A percentile compares a stretch with the other conserved stretches of the same genome.
Evolutionary conservation across 148 eudicot genomes (phyloP).

Genomic region (Rhododendron ovatum): DNA sequence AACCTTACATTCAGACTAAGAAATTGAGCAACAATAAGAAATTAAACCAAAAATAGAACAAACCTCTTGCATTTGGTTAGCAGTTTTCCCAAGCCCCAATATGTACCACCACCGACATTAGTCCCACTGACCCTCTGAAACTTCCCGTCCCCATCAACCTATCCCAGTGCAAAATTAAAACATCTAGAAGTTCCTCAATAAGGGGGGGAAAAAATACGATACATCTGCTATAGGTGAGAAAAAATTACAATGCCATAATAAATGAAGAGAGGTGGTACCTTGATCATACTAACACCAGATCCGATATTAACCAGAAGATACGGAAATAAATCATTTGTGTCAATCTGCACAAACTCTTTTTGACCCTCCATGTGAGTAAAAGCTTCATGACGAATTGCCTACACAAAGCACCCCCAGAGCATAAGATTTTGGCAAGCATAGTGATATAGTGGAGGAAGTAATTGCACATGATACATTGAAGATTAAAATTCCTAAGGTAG

Average conservation of each 20-base stretch:
- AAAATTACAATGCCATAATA: neutral
- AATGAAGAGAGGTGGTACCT: slow-evolving; percentile 41
- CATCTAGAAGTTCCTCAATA: neutral
- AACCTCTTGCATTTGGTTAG: slow-evolving; percentile 95
- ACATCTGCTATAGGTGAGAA: neutral
- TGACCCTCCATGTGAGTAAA: slow-evolving; percentile 93
- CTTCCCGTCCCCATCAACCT: slow-evolving; percentile 96
- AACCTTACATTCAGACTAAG: slow-evolving; percentile 2
- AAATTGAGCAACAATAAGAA: slow-evolving; percentile 11
- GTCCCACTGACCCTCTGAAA: slow-evolving; percentile 96
- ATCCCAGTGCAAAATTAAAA: slow-evolving; percentile 18
- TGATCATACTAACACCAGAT: slow-evolving; percentile 96
- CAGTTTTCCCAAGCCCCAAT: slow-evolving; percentile 93
- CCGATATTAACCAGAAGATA: slow-evolving; percentile 97
- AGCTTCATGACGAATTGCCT: slow-evolving; percentile 99
- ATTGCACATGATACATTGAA: neutral
- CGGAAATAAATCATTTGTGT: slow-evolving; percentile 84
- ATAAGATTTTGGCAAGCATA: slow-evolving; percentile 6
- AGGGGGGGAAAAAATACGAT: neutral
- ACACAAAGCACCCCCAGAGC: neutral
- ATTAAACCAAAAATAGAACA: neutral
- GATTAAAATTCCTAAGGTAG: neutral
- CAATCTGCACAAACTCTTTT: slow-evolving; percentile 93
- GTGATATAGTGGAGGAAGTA: neutral
- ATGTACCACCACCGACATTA: slow-evolving; percentile 98